Evolutionary conservation across 495 filamentous ascomycete species (phyloP).

Genomic region (Neurospora sp.): DNA sequence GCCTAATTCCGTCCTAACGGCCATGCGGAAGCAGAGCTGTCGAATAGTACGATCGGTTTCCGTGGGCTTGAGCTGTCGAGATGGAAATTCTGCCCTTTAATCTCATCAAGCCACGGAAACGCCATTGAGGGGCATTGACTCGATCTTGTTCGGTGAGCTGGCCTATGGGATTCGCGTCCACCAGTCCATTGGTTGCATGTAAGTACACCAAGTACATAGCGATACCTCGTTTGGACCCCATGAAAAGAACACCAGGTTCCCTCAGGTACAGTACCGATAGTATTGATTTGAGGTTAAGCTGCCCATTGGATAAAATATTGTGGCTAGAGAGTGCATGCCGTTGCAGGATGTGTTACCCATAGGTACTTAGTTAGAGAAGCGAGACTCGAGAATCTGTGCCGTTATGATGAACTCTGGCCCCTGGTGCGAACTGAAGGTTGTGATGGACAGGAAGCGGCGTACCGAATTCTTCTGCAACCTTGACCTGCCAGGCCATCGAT

Average conservation of each 20-base stretch:
- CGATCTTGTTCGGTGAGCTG: neutral
- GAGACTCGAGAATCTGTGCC: neutral
- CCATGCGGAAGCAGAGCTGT: neutral
- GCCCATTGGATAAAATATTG: neutral
- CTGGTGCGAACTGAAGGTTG: neutral
- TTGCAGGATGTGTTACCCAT: neutral
- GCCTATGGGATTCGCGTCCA: neutral
- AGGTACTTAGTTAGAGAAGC: neutral
- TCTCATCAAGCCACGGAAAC: neutral
- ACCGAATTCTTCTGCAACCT: neutral
- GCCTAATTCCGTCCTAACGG: neutral
- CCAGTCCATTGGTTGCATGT: neutral
- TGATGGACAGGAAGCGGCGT: neutral
- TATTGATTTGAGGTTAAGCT: neutral
- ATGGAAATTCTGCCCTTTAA: neutral
- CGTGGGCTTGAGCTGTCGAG: neutral
- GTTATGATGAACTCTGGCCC: neutral
- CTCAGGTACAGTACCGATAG: neutral
- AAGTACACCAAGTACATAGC: neutral
- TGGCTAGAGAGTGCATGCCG: neutral
- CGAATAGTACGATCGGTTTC: neutral
- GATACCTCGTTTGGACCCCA: neutral
- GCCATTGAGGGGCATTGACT: neutral
- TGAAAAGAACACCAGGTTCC: neutral
- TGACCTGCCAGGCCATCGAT: too few species aligned